Conservation (phyloP, 2,329 filamentous ascomycete genomes). For the Thelonectria rubi region DNA sequence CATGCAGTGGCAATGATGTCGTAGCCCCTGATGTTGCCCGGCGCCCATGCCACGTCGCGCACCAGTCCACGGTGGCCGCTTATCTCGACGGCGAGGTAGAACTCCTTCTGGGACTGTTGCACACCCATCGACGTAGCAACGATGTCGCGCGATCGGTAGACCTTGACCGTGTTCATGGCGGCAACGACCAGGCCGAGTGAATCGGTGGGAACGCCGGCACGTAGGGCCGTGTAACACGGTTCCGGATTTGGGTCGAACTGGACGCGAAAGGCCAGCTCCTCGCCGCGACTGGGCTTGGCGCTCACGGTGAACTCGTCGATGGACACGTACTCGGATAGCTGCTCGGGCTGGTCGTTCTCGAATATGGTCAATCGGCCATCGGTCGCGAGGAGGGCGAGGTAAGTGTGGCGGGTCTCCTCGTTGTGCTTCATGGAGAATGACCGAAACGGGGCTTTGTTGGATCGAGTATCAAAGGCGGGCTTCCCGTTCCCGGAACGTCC, state of each 20-base stretch:
- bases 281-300: constrained; percentile 75
- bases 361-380: constrained; percentile 83
- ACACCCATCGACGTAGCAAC: constrained; percentile 61
- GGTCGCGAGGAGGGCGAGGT: constrained; percentile 83
- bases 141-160: constrained; percentile 79
- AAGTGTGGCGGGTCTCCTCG: constrained; percentile 81
- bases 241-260: constrained; percentile 89
- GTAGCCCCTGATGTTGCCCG: constrained; percentile 88
- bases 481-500: constrained; percentile 58
- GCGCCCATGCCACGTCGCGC: constrained; percentile 90
- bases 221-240: constrained; percentile 78
- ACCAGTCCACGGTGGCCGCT: constrained; percentile 79
- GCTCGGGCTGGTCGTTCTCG: constrained; percentile 87
- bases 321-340: constrained; percentile 76
- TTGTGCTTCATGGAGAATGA: constrained; percentile 88
- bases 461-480: constrained; percentile 65
- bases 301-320: constrained; percentile 82
- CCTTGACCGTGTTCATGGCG: constrained; percentile 81
- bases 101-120: constrained; percentile 72
- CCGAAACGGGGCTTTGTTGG: constrained; percentile 71
- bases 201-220: constrained; percentile 83
- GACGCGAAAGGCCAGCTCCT: constrained; percentile 87
- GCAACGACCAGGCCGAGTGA: constrained; percentile 85
- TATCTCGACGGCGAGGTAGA: constrained; percentile 85
- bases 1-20: constrained; percentile 92